Conservation (phyloP, 2,329 filamentous ascomycete species). For the Neofusicoccum laricinum region DNA sequence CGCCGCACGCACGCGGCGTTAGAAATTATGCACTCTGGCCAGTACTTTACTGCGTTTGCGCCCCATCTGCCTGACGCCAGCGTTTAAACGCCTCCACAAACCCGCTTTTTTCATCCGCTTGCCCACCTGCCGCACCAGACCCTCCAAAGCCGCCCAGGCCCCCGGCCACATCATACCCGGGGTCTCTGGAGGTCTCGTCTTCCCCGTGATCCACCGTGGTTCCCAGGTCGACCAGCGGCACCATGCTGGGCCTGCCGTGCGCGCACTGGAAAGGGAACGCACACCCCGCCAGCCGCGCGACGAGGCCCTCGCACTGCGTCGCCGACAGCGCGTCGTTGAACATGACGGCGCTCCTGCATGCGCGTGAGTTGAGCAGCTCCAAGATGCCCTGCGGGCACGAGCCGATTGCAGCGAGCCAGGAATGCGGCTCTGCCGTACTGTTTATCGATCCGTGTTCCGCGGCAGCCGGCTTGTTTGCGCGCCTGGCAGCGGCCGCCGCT, state of each 20-base stretch:
- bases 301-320: conserved; percentile 57
- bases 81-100: conserved; percentile 16
- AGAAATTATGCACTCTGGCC: neutral
- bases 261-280: conserved; percentile 80
- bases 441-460: neutral
- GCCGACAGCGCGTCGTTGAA: conserved; percentile 69
- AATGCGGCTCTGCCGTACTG: conserved; percentile 3
- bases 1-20: neutral
- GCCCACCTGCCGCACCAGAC: neutral
- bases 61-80: neutral
- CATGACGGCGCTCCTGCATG: conserved; percentile 80
- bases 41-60: neutral
- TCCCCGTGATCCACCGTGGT: neutral
- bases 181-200: neutral
- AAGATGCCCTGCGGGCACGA: conserved; percentile 72
- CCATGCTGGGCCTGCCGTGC: conserved; percentile 62
- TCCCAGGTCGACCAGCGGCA: conserved; percentile 40
- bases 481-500: conserved; percentile 19
- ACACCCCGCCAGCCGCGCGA: conserved; percentile 59
- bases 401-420: conserved; percentile 60
- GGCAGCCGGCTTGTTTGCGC: neutral
- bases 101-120: conserved; percentile 1
- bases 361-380: conserved; percentile 71
- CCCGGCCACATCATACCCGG: neutral
- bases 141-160: neutral